Evolutionary conservation across 2,329 filamentous ascomycete genomes (phyloP).

Genomic region (Capronia americana): DNA sequence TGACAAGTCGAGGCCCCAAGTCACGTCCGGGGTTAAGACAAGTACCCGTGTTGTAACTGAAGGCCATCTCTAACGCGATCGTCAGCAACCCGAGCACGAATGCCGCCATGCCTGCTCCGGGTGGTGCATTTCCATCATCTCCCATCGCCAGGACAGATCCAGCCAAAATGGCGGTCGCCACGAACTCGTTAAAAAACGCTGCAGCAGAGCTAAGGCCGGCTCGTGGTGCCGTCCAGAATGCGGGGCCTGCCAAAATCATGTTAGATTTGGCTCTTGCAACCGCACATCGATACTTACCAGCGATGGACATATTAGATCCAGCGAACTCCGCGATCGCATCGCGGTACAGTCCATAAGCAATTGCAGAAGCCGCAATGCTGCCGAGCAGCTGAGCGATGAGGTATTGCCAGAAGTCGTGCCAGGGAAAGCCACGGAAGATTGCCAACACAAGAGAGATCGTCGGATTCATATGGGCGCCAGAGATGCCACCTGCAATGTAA

Average conservation of each 20-base stretch:
- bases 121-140: constrained; percentile 53
- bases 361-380: constrained; percentile 44
- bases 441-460: constrained; percentile 50
- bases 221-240: constrained; percentile 43
- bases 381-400: constrained; percentile 47
- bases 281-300: neutral
- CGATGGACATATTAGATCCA: constrained; percentile 22
- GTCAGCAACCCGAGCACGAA: constrained; percentile 56
- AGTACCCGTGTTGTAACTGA: constrained; percentile 49
- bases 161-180: constrained; percentile 44
- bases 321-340: constrained; percentile 44
- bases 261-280: constrained; percentile 3
- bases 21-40: constrained; percentile 48
- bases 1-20: constrained; percentile 46
- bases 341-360: constrained; percentile 48
- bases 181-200: constrained; percentile 50
- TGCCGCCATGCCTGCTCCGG: constrained; percentile 51
- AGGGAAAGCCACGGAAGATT: constrained; percentile 47
- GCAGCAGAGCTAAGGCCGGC: constrained; percentile 40
- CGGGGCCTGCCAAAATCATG: constrained; percentile 37
- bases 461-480: constrained; percentile 58
- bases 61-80: constrained; percentile 42
- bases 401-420: constrained; percentile 41
- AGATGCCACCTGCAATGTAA: constrained; percentile 55
- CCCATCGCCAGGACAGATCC: constrained; percentile 48